Percentiles rank a stretch among this genome's conserved stretches.
Conservation (phyloP, 495 filamentous ascomycete genomes). For the Penicillium psychrofluorescens region DNA sequence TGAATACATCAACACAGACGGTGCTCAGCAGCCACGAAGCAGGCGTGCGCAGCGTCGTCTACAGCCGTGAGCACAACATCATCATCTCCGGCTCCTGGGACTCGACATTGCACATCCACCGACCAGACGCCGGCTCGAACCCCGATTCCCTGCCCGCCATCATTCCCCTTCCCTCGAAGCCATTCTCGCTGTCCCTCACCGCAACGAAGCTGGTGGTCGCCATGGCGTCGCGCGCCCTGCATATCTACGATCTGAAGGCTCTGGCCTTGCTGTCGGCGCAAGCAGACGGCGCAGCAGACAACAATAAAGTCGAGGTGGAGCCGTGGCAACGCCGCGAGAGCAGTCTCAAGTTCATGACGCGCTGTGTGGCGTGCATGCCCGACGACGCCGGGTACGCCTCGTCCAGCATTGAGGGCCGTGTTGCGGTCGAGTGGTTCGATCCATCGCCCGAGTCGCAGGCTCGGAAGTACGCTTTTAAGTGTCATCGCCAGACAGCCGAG, state of each 20-base stretch:
- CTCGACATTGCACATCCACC: conserved; percentile 77
- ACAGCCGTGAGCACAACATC: conserved; percentile 64
- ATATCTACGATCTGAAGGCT: conserved; percentile 84
- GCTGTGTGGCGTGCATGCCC: conserved; percentile 93
- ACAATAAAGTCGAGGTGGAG: conserved; percentile 48
- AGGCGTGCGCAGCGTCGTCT: conserved; percentile 76
- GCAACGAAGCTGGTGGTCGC: conserved; percentile 84
- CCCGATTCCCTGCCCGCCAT: conserved; percentile 43
- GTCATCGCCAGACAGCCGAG: conserved; percentile 65
- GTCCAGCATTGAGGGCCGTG: conserved; percentile 82
- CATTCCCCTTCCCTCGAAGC: conserved; percentile 71
- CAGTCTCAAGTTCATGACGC: conserved; percentile 89
- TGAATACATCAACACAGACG: conserved; percentile 61
- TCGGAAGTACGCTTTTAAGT: conserved; percentile 97
- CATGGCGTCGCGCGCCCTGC: conserved; percentile 83
- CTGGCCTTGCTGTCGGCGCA: conserved; percentile 49
- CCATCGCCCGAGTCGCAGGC: conserved; percentile 74
- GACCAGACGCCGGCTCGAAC: conserved; percentile 36
- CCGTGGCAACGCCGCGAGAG: conserved; percentile 90
- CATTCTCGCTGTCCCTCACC: conserved; percentile 76
- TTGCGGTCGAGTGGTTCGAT: conserved; percentile 97
- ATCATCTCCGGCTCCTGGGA: conserved; percentile 94
- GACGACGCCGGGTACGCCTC: conserved; percentile 87
- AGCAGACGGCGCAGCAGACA: conserved; percentile 25
- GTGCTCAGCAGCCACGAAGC: conserved; percentile 71